Evolutionary conservation across 208 protist genomes (phyloP).

Genomic region (Leishmania mexicana): DNA sequence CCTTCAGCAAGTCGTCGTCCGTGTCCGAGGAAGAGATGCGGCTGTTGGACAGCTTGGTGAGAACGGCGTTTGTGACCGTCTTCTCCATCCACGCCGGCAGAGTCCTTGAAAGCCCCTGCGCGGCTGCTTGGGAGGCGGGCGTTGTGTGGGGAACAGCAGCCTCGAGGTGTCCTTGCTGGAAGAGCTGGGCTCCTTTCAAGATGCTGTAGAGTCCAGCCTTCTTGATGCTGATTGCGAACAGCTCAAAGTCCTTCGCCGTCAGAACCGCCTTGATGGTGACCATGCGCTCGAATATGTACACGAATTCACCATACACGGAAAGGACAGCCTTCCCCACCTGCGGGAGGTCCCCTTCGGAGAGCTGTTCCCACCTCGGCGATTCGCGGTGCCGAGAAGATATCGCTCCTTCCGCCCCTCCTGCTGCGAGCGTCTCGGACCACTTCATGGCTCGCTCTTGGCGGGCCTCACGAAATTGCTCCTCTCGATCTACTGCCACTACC

Average conservation of each 20-base stretch:
- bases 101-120: constrained; percentile 8
- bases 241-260: constrained; percentile 30
- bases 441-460: background rate
- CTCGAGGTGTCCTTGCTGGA: constrained; percentile 44
- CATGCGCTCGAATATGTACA: constrained; percentile 66
- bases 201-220: constrained; percentile 64
- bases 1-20: constrained; percentile 49
- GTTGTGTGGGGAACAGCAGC: constrained; percentile 5
- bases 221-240: constrained; percentile 35
- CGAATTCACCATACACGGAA: constrained; percentile 65
- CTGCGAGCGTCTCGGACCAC: background rate
- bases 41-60: constrained; percentile 24
- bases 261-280: constrained; percentile 40
- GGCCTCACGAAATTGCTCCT: background rate
- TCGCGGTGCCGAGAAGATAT: background rate
- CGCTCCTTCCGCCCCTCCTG: background rate
- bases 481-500: background rate
- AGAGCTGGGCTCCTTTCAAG: constrained; percentile 46
- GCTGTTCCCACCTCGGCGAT: constrained; percentile 22
- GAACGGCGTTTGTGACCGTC: constrained; percentile 29
- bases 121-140: background rate
- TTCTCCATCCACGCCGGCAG: constrained; percentile 53
- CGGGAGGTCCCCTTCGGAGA: constrained; percentile 25
- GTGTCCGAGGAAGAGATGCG: constrained; percentile 30
- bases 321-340: constrained; percentile 31